Base-by-base conservation (phyloP, 306 rosid genomes). In the Dryas drummondii region DNA sequence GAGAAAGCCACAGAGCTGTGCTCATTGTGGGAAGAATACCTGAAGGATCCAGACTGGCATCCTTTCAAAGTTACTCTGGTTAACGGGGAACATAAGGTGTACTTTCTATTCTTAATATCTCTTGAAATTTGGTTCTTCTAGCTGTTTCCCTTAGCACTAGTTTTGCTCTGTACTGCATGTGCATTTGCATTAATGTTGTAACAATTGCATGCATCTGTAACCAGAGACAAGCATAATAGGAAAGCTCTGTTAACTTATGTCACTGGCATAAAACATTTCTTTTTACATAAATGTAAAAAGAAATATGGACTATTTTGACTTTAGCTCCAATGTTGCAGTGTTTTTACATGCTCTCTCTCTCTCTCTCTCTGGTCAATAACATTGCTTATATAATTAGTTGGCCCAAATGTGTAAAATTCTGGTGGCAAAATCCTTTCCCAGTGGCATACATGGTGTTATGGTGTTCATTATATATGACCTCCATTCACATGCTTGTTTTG, bases 41-140 rank as follows among this genome's bases (percentile, higher is more conserved):
- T 96, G 2, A 96, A 81, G 85, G 98, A 96, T 77, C 94, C 98
- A 7, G 96, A 84, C 40, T 96, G 99, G 99, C 99, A 96, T 84
- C 99, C 98, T 42, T 87, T 90, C 76, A 92, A 82, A 86, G 72
- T 90, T 79, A 71, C 69, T 56, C 16, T 15, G 10, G 79, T 84
- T 54, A 81, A 84, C 4, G 99, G 86, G 77, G 77, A 78, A 57
- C 72, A 79, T 44, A 75, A 88, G 96, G 98, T 92, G 37, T 77
- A 72, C 62, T 49, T 67, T 83, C 74, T 78, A 45, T 81, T 37
- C 7, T 60, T 70, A 52, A 68, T 54, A 42, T 53, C 6, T 60
- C 70, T 10, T 74, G 45, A 51, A 48, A 52, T 81, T 66, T 60
- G 75, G 45, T 15, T 68, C 9, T 41, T 26, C 37, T 73, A 14